These are phyloP conservation scores for Picochlorum sp. DNA, from an alignment of 139 green algal genomes.

Conservation along the genomic window DNA sequence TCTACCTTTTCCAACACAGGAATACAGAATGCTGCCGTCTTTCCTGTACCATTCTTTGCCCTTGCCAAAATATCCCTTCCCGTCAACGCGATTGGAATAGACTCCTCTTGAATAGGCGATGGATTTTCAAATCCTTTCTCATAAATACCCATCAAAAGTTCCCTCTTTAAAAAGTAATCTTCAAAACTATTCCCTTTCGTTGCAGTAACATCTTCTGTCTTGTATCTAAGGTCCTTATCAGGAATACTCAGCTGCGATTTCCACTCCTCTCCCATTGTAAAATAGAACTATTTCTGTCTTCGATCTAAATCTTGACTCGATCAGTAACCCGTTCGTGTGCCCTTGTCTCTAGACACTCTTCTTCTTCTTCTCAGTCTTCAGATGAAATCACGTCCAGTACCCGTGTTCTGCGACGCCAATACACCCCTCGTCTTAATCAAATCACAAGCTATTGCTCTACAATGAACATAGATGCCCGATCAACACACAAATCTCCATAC, in stretches of 20 bases:
- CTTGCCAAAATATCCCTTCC: constrained; percentile 95
- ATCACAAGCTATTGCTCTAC: no score
- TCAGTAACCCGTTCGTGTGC: no score
- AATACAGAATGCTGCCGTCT: constrained; percentile 98
- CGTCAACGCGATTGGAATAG: constrained; percentile 95
- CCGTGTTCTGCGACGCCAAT: no score
- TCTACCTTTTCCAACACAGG: constrained; percentile 94
- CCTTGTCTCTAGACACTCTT: no score
- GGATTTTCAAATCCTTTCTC: constrained; percentile 97
- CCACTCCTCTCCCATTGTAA: constrained; percentile 60
- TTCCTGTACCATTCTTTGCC: constrained; percentile 99
- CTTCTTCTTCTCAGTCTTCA: no score
- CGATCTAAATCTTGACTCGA: no score
- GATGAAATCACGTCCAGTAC: no score
- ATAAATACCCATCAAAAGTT: constrained; percentile 99
- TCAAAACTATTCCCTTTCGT: constrained; percentile 99
- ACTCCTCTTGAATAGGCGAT: constrained; percentile 92
- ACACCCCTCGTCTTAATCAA: no score
- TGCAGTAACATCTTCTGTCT: constrained; percentile 94
- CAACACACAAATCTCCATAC: no score
- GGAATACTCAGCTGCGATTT: constrained; percentile 75
- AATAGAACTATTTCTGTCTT: background rate
- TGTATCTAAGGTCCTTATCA: constrained; percentile 69
- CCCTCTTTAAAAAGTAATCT: constrained; percentile 96
- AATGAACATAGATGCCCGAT: no score